Base-by-base conservation (phyloP, 2,329 filamentous ascomycete genomes). In the Blastomyces silverae region DNA sequence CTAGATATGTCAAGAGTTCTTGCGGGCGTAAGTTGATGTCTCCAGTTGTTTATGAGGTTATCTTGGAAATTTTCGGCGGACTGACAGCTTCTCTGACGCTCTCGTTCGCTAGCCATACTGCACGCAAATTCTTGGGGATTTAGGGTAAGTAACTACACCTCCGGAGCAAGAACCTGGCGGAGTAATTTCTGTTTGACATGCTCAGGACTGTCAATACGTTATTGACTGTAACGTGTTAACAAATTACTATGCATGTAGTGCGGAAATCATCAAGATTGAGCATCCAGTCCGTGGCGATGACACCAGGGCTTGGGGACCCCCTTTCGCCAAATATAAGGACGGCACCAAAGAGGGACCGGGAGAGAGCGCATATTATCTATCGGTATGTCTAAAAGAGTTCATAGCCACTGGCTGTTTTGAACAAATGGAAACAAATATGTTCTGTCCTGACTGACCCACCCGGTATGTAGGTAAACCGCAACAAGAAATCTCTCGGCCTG, bases 1-100 rank as follows among this genome's bases (percentile, higher is more conserved):
- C 83, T 99, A 67, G 94, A 99, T 76, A 95, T 99, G 92, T 97
- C 93, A 3, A 85, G 94, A 79, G 94, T 99, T 1, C 80, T 99
- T 68, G 94, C 94, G 68, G 94, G 94, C 65, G 93, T 97, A 81
- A 79, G 89, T 83, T 37, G 17, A 46, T n/a, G 42, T 61, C 64
- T 65, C 17, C 52, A 52, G 17, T 50, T 15, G 15, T 60, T 61
- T 53, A 66, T 44, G 37, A 61, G 50, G 50, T 63, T 59, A 42
- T 64, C 39, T 31, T 31, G 39, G 17, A 44, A 44, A 66, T 61
- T 62, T 13, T 52, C 65, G 31, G 37, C 66, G 67, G 62, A 70
- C 62, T 64, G 58, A 67, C 57, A 15, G 17, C 53, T 44, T 10
- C 59, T 57, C 44, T 66, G 34, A 2, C 42, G 15, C 20, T 48